Evolutionary conservation across 164 flowering plant species (phyloP).

Genomic region (Paratinospora sagittata): DNA sequence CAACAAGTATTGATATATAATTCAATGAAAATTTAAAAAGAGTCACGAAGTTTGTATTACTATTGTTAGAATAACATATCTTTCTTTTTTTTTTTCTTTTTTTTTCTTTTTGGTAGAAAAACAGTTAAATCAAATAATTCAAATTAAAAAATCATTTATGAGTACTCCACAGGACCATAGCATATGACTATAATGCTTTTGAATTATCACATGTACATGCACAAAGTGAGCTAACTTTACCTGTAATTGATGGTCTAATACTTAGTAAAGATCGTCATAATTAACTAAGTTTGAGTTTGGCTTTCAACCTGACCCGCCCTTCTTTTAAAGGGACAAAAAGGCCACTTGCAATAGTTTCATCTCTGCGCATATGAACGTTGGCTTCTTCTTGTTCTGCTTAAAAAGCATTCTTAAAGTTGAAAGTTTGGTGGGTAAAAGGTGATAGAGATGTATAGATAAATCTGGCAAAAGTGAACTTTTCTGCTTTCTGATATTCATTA

Average conservation of each 20-base stretch:
- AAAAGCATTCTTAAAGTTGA: not conserved
- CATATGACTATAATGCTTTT: not conserved
- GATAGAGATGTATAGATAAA: not conserved
- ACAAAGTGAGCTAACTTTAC: not conserved
- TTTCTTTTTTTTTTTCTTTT: no score
- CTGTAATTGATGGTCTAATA: no score
- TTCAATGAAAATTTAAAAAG: no score
- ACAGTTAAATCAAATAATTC: no score
- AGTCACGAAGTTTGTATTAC: no score
- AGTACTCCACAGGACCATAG: no score
- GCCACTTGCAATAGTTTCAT: slow-evolving; percentile 12
- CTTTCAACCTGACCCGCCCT: no score
- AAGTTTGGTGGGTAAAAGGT: not conserved
- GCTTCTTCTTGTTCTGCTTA: slow-evolving; percentile 15
- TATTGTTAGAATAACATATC: no score
- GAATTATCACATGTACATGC: no score
- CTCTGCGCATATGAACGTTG: slow-evolving; percentile 40
- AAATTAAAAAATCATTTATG: no score
- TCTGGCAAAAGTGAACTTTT: not conserved
- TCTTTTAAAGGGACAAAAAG: slow-evolving; percentile 4
- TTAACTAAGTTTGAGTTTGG: slow-evolving; percentile 10
- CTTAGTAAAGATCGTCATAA: not conserved
- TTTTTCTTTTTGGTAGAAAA: no score
- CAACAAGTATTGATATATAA: no score
- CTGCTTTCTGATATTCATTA: not conserved